These are phyloP conservation scores for Pichia sorboxylosa DNA, from an alignment of 1,139 yeast genomes.

Conservation along the genomic window DNA sequence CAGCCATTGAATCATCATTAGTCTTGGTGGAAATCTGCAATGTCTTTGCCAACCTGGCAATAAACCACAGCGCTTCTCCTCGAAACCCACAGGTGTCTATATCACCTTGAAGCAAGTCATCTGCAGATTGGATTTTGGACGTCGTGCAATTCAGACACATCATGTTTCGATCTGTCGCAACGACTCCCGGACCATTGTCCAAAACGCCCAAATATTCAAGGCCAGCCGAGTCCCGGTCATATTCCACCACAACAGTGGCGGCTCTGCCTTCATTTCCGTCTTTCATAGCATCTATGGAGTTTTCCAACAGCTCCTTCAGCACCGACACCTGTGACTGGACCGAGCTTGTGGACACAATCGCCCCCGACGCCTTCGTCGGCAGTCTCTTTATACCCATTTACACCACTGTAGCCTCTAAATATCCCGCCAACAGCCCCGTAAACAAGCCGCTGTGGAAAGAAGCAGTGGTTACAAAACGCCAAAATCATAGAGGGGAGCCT, in stretches of 20 bases:
- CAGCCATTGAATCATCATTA: slow-evolving; percentile 23
- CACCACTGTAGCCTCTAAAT: too few species aligned
- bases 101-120: slow-evolving; percentile 34
- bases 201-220: slow-evolving; percentile 47
- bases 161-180: slow-evolving; percentile 41
- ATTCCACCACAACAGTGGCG: slow-evolving; percentile 40
- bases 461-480: too few species aligned
- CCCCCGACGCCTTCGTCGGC: slow-evolving; percentile 12
- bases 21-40: slow-evolving; percentile 27
- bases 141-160: slow-evolving; percentile 63
- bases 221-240: slow-evolving; percentile 54
- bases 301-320: slow-evolving; percentile 65
- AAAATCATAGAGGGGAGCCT: too few species aligned
- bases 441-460: too few species aligned
- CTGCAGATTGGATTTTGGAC: slow-evolving; percentile 45
- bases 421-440: too few species aligned
- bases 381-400: slow-evolving; percentile 18
- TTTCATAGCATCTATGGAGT: slow-evolving; percentile 56
- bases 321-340: slow-evolving; percentile 32
- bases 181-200: slow-evolving; percentile 74
- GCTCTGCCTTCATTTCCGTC: slow-evolving; percentile 17
- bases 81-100: slow-evolving; percentile 62
- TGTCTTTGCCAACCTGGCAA: slow-evolving; percentile 38
- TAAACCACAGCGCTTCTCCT: slow-evolving; percentile 71
- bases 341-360: slow-evolving; percentile 18